A percentile compares a stretch with the other conserved stretches of the same genome.
phyloP scores from a whole-genome alignment of 768 basidiomycete species.

The Austroboletus eburneus region DNA sequence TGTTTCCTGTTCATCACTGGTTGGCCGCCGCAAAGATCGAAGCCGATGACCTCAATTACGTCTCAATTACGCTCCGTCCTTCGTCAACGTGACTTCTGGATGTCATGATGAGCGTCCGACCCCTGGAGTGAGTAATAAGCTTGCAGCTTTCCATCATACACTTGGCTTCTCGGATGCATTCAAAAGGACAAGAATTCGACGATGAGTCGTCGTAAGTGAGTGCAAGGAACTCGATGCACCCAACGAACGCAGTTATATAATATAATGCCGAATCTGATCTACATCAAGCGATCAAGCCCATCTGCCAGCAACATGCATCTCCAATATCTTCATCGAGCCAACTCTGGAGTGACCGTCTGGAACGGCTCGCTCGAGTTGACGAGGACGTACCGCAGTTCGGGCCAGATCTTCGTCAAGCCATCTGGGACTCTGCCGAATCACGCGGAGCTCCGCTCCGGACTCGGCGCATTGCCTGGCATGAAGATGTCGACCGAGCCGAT shows the following conservation, averaged over 20 bases:
- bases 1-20: too few relatives aligned
- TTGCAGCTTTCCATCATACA: conserved; percentile 8
- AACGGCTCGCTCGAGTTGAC: conserved; percentile 24
- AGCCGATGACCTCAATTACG: conserved; percentile 18
- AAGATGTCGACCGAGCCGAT: too few relatives aligned
- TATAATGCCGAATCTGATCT: conserved; percentile 14
- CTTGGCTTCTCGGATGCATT: conserved; percentile 20
- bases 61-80: conserved; percentile 21
- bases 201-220: conserved; percentile 20
- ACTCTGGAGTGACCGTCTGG: conserved; percentile 21
- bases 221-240: conserved; percentile 24
- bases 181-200: conserved; percentile 17
- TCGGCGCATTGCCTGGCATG: too few relatives aligned
- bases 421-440: conserved; percentile 6
- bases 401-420: conserved; percentile 24
- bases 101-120: too few relatives aligned
- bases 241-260: conserved; percentile 17
- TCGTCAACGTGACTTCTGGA: conserved; percentile 23
- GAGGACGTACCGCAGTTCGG: conserved; percentile 7
- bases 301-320: too few relatives aligned
- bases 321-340: too few relatives aligned
- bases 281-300: background rate
- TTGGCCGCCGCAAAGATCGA: conserved; percentile 20
- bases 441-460: conserved; percentile 12
- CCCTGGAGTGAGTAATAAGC: conserved; percentile 9